A percentile compares a stretch with the other conserved stretches of the same genome.
These are phyloP conservation scores for Graphium sp. DNA, from an alignment of 2,329 filamentous ascomycete species.

Conservation along the genomic window DNA sequence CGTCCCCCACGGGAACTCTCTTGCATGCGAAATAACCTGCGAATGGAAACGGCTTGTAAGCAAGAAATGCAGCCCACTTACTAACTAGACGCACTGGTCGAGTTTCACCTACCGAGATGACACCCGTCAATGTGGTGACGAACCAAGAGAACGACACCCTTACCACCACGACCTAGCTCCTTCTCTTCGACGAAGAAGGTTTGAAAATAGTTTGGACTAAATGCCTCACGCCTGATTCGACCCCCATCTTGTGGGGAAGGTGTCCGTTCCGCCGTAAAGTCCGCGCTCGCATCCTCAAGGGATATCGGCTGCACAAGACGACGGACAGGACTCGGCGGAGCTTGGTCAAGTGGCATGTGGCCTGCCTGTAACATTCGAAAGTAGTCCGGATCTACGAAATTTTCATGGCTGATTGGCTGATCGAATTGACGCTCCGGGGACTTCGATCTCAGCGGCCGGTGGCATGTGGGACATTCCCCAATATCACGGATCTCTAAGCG, in stretches of 20 bases:
- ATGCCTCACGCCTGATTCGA: constrained; percentile 75
- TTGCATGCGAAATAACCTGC: constrained; percentile 80
- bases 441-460: constrained; percentile 44
- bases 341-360: constrained; percentile 24
- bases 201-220: constrained; percentile 84
- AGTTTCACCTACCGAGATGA: constrained; percentile 34
- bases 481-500: constrained; percentile 69
- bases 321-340: constrained; percentile 35
- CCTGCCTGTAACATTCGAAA: constrained; percentile 74
- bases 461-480: constrained; percentile 80
- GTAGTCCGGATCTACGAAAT: constrained; percentile 82
- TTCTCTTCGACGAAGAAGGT: constrained; percentile 84
- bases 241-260: too few relatives aligned
- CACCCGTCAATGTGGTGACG: constrained; percentile 84
- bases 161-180: constrained; percentile 76
- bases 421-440: constrained; percentile 35
- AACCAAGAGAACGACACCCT: constrained; percentile 89
- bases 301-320: constrained; percentile 30
- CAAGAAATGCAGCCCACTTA: too few relatives aligned
- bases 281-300: constrained; percentile 5
- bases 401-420: constrained; percentile 25
- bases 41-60: neutral
- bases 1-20: constrained; percentile 84
- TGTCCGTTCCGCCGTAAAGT: constrained; percentile 24
- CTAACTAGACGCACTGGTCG: too few relatives aligned